phyloP scores from a whole-genome alignment of 2,329 filamentous ascomycete genomes.

The Cladosporium sp. region DNA sequence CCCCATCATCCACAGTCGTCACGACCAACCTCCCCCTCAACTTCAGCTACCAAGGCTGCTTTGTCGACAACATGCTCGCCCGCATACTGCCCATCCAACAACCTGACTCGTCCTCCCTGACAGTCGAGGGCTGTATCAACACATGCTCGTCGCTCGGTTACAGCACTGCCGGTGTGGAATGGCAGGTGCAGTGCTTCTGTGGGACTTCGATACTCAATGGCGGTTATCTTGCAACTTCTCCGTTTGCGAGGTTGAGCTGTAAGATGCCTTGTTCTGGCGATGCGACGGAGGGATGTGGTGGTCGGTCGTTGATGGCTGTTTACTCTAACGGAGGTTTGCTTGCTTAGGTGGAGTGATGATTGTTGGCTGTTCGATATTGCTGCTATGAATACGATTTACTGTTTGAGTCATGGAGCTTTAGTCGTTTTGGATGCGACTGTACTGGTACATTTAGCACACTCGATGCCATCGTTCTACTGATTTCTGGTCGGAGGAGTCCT shows the following conservation, averaged over 20 bases:
- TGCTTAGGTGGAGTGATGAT: background rate
- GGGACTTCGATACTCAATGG: background rate
- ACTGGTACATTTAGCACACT: too few species aligned
- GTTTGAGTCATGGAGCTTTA: too few species aligned
- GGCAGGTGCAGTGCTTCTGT: background rate
- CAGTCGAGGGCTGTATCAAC: constrained; percentile 32
- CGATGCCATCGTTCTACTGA: background rate
- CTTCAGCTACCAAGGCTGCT: constrained; percentile 32
- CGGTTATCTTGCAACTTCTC: background rate
- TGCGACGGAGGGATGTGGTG: background rate
- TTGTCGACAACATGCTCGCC: constrained; percentile 30
- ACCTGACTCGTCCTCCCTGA: constrained; percentile 25
- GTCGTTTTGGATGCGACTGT: background rate
- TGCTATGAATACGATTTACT: too few species aligned
- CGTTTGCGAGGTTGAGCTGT: background rate
- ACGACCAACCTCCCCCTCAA: constrained; percentile 20
- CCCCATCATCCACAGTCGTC: background rate
- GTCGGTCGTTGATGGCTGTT: background rate
- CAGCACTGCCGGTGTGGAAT: constrained; percentile 33
- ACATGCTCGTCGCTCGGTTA: constrained; percentile 35
- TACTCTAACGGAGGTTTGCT: background rate
- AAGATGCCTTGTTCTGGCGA: background rate
- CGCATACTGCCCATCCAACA: constrained; percentile 24
- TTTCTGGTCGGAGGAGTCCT: background rate
- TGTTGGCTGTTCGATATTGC: background rate